Evolutionary conservation across 2,329 filamentous ascomycete genomes (phyloP), one percentile per base, ranked within the genome.

Genomic region (Xenoacremonium recifei): DNA sequence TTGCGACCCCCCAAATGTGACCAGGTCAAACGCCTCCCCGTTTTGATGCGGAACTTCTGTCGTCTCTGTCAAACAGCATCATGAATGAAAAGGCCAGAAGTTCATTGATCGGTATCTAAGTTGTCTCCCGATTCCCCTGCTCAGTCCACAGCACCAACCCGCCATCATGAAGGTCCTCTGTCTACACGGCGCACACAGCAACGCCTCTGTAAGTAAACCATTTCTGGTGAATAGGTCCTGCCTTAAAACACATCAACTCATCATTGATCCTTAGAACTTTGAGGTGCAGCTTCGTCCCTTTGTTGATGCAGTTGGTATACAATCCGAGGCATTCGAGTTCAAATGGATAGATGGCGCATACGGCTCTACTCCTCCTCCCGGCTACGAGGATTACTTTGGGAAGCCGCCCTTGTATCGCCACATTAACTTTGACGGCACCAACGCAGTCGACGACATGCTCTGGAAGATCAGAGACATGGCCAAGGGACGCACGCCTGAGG

Each of bases 381-480:
- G 76, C 0, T 81, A 78, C 42, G 75, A 77, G 42, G 69, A 76
- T 34, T 81, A 76, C 58, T 81, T 80, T 55, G 77, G 77, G 12
- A 66, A 68, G 5, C 72, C 72, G 1, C 77, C 77, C 6, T 73
- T 78, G 49, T 79, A 70, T 58, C 72, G 77, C 20, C 79, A 79
- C 59, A 76, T 80, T 44, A 67, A 73, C 21, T 67, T 67, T 37
- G 67, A 72, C 21, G 70, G 70, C 42, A 61, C 67, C 27, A 61
- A 61, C 5, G 54, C 66, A 12, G 58, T 72, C 9, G 71, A 72
- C 35, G 69, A 75, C 46, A 66, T 78, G 2, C 53, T 79, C 34
- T 64, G 70, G 21, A 71, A 71, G 36, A 74, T 82, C 48, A 70
- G 76, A 18, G 73, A 79, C 37, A 77, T 80, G 32, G 75, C 76